Evolutionary conservation across 305 asterid genomes (phyloP).

Genomic region (Rubia peregrina): DNA sequence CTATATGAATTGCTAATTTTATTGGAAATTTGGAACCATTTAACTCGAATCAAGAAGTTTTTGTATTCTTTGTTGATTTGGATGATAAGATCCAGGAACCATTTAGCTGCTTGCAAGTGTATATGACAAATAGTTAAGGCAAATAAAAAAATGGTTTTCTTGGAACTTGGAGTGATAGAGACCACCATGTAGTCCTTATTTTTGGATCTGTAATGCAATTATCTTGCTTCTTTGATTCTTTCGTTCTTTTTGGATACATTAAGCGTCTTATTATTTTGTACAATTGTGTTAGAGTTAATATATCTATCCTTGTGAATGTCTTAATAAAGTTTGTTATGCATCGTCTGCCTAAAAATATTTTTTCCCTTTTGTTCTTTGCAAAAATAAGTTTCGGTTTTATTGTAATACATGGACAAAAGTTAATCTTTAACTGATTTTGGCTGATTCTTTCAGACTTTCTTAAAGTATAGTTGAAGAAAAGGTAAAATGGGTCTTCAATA

Average conservation of each 20-base stretch:
- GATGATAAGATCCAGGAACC: neutral
- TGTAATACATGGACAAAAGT: neutral
- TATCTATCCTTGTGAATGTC: neutral
- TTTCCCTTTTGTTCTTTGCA: neutral
- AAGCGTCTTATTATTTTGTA: too few relatives aligned
- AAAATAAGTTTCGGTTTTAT: neutral
- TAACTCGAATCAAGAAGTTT: too few relatives aligned
- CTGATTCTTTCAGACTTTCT: slow-evolving; percentile 47
- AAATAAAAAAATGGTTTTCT: neutral
- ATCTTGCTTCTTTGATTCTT: neutral
- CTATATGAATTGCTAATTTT: too few relatives aligned
- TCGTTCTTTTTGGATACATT: too few relatives aligned
- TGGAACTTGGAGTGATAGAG: neutral
- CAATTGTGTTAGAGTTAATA: neutral
- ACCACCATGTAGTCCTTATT: neutral
- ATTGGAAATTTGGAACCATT: too few relatives aligned
- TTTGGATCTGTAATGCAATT: too few relatives aligned
- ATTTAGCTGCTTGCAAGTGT: neutral
- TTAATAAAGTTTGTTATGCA: neutral
- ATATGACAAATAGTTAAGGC: neutral
- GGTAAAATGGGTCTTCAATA: slow-evolving; percentile 94
- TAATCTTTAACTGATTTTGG: neutral
- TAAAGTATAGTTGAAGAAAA: slow-evolving; percentile 64
- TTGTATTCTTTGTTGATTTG: neutral
- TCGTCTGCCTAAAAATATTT: neutral